Percentiles rank a stretch among this genome's conserved stretches.
These are phyloP conservation scores for Sesbania bispinosa DNA, from an alignment of 306 rosid species.

Conservation along the genomic window DNA sequence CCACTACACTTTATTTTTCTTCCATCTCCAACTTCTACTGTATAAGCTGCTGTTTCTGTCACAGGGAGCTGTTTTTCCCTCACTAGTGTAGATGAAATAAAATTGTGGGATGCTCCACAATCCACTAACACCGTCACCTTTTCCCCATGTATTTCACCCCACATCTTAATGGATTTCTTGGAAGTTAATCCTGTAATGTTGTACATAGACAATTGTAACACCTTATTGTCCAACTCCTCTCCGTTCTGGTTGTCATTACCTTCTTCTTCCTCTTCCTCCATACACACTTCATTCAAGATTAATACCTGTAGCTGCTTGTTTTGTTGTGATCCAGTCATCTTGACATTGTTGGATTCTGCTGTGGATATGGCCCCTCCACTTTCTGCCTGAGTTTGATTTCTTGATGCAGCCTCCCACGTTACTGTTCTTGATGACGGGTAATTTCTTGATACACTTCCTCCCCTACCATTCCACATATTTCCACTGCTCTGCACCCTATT, in stretches of 20 bases:
- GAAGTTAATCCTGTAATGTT: neutral
- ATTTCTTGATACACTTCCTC: too few relatives aligned
- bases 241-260: fast-evolving
- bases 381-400: neutral
- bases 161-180: neutral
- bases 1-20: neutral
- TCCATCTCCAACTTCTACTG: neutral
- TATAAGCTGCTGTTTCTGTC: too few relatives aligned
- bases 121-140: neutral
- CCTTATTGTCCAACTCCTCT: neutral
- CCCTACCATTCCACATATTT: too few relatives aligned
- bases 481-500: too few relatives aligned
- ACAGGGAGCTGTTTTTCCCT: too few relatives aligned
- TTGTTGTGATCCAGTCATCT: neutral
- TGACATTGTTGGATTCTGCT: neutral
- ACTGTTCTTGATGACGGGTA: neutral
- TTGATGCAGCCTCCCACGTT: neutral
- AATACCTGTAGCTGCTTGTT: neutral
- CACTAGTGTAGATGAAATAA: too few relatives aligned
- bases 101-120: too few relatives aligned
- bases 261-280: neutral
- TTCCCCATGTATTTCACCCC: neutral
- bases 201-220: neutral
- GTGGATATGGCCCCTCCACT: neutral
- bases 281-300: neutral